Percentiles rank a stretch among this genome's conserved stretches.
Evolutionary conservation across 2,329 filamentous ascomycete species (phyloP).

Genomic region (Aspergillus fumigatus): DNA sequence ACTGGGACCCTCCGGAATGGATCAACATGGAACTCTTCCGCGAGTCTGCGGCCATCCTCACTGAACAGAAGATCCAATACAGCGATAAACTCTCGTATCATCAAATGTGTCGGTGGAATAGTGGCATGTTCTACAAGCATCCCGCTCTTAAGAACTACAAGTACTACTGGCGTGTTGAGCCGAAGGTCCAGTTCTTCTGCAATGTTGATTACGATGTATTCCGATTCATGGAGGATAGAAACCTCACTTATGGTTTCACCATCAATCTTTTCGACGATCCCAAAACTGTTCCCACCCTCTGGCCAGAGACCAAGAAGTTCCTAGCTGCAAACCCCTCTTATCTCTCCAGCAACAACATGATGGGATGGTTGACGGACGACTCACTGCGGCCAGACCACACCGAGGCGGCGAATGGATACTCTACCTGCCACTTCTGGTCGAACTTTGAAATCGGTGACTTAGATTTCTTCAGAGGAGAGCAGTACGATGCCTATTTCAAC

Average conservation of each 20-base stretch:
- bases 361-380: conserved; percentile 81
- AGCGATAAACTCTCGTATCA: conserved; percentile 86
- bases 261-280: conserved; percentile 95
- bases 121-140: conserved; percentile 95
- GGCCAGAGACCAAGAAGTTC: conserved; percentile 95
- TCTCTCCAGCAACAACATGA: conserved; percentile 76
- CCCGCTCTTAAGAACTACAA: conserved; percentile 75
- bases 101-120: conserved; percentile 99
- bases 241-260: conserved; percentile 98
- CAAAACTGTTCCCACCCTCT: conserved; percentile 77
- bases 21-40: conserved; percentile 82
- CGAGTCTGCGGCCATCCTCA: conserved; percentile 77
- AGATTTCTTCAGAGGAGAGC: conserved; percentile 83
- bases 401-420: conserved; percentile 80
- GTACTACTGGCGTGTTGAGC: conserved; percentile 98
- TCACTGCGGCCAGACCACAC: conserved; percentile 73
- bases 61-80: conserved; percentile 86
- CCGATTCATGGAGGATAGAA: conserved; percentile 94
- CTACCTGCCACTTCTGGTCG: conserved; percentile 98
- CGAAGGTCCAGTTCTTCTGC: conserved; percentile 99
- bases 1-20: conserved; percentile 90
- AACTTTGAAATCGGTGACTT: conserved; percentile 97
- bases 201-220: conserved; percentile 98
- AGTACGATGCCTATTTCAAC: conserved; percentile 93
- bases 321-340: conserved; percentile 78